Percentiles rank a stretch among this genome's conserved stretches.
These are phyloP conservation scores for Podospora fimiseda DNA, from an alignment of 495 filamentous ascomycete species.

Conservation along the genomic window DNA sequence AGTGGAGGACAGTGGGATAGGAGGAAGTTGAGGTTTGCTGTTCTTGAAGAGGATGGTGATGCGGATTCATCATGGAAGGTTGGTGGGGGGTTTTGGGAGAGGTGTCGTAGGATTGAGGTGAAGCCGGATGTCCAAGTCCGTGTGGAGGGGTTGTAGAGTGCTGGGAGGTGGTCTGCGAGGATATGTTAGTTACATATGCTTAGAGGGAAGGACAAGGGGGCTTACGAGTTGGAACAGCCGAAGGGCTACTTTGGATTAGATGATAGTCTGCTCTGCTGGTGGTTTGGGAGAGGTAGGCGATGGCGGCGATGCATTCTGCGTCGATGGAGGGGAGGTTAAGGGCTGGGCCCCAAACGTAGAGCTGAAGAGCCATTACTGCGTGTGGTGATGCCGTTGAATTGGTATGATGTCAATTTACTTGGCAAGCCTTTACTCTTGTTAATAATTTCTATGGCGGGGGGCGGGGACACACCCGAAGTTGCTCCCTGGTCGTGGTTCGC, in stretches of 20 bases:
- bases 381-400: not conserved
- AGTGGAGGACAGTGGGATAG: constrained; percentile 58
- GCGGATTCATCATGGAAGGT: constrained; percentile 49
- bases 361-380: constrained; percentile 50
- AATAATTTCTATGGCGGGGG: not conserved
- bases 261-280: constrained; percentile 59
- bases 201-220: not conserved
- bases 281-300: constrained; percentile 60
- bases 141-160: constrained; percentile 52
- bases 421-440: not conserved
- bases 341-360: constrained; percentile 88
- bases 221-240: constrained; percentile 70
- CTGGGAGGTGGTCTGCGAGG: constrained; percentile 67
- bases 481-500: not conserved
- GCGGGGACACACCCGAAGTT: not conserved
- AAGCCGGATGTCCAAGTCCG: constrained; percentile 62
- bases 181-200: not conserved
- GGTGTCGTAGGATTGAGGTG: constrained; percentile 64
- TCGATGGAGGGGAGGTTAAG: constrained; percentile 86
- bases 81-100: constrained; percentile 47
- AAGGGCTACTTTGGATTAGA: constrained; percentile 66
- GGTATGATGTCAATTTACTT: not conserved
- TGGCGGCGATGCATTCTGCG: constrained; percentile 73
- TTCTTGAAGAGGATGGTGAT: constrained; percentile 53
- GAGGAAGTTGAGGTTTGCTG: constrained; percentile 64